These are phyloP conservation scores for Oxyria digyna DNA, from an alignment of 148 eudicot genomes.

Conservation along the genomic window DNA sequence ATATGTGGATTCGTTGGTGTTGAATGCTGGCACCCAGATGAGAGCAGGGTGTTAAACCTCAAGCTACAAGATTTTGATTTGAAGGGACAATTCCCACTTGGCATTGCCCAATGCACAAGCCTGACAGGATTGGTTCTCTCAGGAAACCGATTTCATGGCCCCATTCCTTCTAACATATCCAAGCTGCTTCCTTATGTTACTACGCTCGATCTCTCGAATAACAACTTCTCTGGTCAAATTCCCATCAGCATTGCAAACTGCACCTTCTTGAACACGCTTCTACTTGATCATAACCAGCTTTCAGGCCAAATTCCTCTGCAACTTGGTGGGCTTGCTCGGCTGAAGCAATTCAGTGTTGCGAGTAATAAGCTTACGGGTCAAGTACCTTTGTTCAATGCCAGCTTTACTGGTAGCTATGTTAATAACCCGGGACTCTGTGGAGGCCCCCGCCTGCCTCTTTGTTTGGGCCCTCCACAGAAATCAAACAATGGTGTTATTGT, in stretches of 20 bases:
- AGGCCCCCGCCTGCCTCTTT: not conserved
- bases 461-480: conserved; percentile 8
- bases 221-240: conserved; percentile 5
- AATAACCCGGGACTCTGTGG: conserved; percentile 1
- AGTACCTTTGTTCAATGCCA: conserved; percentile 2
- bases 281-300: conserved; percentile 6
- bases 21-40: conserved; percentile 12
- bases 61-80: conserved; percentile 6
- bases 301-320: not conserved
- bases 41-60: conserved; percentile 11
- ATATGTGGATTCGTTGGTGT: conserved; percentile 10
- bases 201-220: conserved; percentile 9
- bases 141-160: not conserved
- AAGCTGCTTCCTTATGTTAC: not conserved
- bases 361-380: not conserved
- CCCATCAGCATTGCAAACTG: not conserved
- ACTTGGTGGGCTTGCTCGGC: not conserved
- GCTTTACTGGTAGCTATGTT: not conserved
- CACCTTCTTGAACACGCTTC: conserved; percentile 1
- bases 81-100: conserved; percentile 10
- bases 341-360: not conserved
- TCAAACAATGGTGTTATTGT: conserved; percentile 9
- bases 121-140: conserved; percentile 12
- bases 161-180: conserved; percentile 7
- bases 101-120: conserved; percentile 1